Base-by-base conservation (phyloP, 352 stramenopile species). In the Elongisporangium senticosum region DNA sequence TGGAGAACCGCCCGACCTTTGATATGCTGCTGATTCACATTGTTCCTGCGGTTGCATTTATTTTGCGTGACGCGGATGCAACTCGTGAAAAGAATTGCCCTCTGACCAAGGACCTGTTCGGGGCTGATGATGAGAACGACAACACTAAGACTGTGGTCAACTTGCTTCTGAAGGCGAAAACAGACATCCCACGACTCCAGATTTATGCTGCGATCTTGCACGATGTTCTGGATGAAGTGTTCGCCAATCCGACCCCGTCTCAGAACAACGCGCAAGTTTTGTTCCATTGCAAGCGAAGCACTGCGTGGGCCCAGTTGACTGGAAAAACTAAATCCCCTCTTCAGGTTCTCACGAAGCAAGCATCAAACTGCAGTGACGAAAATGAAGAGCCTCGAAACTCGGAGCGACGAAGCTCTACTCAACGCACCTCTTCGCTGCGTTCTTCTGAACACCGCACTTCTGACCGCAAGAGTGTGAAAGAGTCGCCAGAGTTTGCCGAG, bases 1-100 rank as follows among this genome's bases (percentile, higher is more conserved):
- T 95, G 11, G 72, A 84, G 56, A 72, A 74, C 19, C 83, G 83
- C 17, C 77, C 86, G 53, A 75, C 72, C 21, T 92, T 91, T 37
- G 86, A 95, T 53, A 95, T 95, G 86, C 69, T 95, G 22, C 69
- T 92, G n/a, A 93, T 95, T 53, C 86, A 93, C 65, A 68, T 90
- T 51, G 77, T 95, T 6, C 85, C 86, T 1, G 79, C 83, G 1
- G 78, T 95, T 22, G 81, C 82, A 11, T 95, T 89, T 58, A 76
- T 95, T 54, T 62, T 95, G 47, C 81, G 79, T 33, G 86, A 95
- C 69, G 72, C 66, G 11, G 83, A 92, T 39, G 73, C 69, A 17
- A 73, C 71, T 8, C 72, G 86, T 15, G 65, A 74, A 1, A 86
- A 83, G 20, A 86, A 90, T 55, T 92, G 82, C 28, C 77, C 79